Base-by-base conservation (phyloP, 495 filamentous ascomycete genomes). In the Niebla homalea region DNA sequence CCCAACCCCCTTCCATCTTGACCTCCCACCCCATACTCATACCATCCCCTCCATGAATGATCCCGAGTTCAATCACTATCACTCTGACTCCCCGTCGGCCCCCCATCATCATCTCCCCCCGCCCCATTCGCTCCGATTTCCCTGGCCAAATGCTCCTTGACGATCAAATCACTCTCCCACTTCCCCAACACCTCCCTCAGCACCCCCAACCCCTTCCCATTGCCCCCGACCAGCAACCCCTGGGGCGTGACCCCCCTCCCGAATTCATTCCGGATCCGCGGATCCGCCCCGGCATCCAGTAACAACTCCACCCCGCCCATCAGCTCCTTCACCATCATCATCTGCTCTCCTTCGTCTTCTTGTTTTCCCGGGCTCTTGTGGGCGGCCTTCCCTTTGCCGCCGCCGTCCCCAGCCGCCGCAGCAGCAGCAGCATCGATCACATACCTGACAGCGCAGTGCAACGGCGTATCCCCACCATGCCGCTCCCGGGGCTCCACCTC, bases 401-500 rank as follows among this genome's bases (percentile, higher is more conserved):
- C 16, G 36, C 36, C 25, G 38, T 37, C 15, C 32, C 20, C 15
- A 58, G 68, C 37, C 73, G n/a, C n/a, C n/a, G n/a, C n/a, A n/a
- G n/a, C n/a, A n/a, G n/a, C n/a, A n/a, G n/a, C n/a, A n/a, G n/a
- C 67, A 66, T 44, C 41, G 5, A 90, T 95, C 64, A 86, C 80
- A 66, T 80, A 95, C 26, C 84, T 78, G 36, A 98, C 83, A 15
- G 87, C 88, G 58, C 77, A 76, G 72, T 98, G 92, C 35, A 98
- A 73, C 7, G 90, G 89, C 1, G 89, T 96, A 66, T 97, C 89
- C 50, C 79, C 77, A 54, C 97, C 92, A 60, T 78, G 54, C 25
- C 81, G 80, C 62, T 83, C 87, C 48, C 85, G 55, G 5, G 87
- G 87, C 72, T 98, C 92, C 64, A 92, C 94, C 73, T 98, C 92